Evolutionary conservation across 2,329 filamentous ascomycete genomes (phyloP).

Genomic region (Pseudocercospora pini-densiflorae): DNA sequence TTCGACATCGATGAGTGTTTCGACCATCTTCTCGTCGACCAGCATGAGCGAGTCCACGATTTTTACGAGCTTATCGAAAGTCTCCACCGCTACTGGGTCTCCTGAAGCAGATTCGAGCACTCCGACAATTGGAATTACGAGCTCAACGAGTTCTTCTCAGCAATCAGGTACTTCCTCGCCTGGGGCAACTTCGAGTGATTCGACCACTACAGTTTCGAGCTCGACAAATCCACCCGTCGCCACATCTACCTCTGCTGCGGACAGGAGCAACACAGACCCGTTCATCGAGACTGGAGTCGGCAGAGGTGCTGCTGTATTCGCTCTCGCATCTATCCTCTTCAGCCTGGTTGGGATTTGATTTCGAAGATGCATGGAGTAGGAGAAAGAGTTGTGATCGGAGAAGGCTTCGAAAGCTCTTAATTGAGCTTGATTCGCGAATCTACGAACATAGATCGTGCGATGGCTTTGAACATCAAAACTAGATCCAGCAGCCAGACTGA

Average conservation of each 20-base stretch:
- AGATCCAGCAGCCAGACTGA: constrained; percentile 59
- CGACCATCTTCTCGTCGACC: no score
- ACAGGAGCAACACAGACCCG: neutral
- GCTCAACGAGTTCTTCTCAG: neutral
- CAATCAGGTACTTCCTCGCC: no score
- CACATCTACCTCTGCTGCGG: neutral
- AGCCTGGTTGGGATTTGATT: neutral
- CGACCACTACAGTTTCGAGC: neutral
- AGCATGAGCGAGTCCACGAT: no score
- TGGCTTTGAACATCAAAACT: constrained; percentile 55
- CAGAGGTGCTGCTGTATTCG: no score
- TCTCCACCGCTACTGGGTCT: neutral
- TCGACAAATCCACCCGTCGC: neutral
- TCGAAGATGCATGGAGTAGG: neutral
- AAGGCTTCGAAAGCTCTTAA: neutral
- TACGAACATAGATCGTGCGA: constrained; percentile 43
- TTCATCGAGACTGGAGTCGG: no score
- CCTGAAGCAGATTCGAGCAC: neutral
- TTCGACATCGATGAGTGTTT: neutral
- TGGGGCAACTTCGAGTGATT: neutral
- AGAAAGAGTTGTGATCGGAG: no score
- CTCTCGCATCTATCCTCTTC: neutral
- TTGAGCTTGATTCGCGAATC: constrained; percentile 29
- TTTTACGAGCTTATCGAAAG: neutral
- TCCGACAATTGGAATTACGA: neutral